These are phyloP conservation scores for Beauveria scarabaeidicola DNA, from an alignment of 2,329 filamentous ascomycete species.

Conservation along the genomic window DNA sequence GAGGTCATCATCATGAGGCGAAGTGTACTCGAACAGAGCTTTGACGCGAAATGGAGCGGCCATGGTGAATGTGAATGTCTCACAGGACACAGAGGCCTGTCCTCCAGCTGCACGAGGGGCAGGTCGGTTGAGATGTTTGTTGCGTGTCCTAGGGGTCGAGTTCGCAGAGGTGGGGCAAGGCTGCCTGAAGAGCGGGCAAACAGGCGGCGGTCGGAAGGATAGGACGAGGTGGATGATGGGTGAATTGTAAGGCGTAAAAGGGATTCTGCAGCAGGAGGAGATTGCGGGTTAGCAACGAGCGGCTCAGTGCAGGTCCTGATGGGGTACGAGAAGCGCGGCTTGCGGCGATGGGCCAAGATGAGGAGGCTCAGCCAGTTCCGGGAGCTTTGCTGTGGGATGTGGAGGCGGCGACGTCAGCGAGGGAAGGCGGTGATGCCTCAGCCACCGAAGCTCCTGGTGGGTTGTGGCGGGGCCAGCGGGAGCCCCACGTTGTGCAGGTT, in stretches of 20 bases:
- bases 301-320: neutral
- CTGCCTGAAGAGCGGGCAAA: slow-evolving; percentile 1
- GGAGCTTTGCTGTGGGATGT: slow-evolving; percentile 10
- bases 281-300: neutral
- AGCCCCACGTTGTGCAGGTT: neutral
- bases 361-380: slow-evolving; percentile 11
- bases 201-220: neutral
- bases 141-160: slow-evolving; percentile 7
- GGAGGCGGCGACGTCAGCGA: slow-evolving; percentile 13
- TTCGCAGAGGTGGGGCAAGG: slow-evolving; percentile 8
- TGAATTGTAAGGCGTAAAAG: neutral
- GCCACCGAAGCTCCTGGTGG: slow-evolving; percentile 5
- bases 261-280: neutral
- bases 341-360: neutral
- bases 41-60: slow-evolving; percentile 83
- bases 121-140: slow-evolving; percentile 10
- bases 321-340: neutral
- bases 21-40: slow-evolving; percentile 89
- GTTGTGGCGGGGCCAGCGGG: neutral
- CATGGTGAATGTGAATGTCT: slow-evolving; percentile 44
- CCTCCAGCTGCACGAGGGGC: slow-evolving; percentile 1
- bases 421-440: slow-evolving; percentile 13
- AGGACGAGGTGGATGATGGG: neutral
- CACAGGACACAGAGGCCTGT: slow-evolving; percentile 4
- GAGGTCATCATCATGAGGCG: slow-evolving; percentile 89